These are phyloP conservation scores for Arthrobotrys sinensis DNA, from an alignment of 2,329 filamentous ascomycete genomes.

Conservation along the genomic window DNA sequence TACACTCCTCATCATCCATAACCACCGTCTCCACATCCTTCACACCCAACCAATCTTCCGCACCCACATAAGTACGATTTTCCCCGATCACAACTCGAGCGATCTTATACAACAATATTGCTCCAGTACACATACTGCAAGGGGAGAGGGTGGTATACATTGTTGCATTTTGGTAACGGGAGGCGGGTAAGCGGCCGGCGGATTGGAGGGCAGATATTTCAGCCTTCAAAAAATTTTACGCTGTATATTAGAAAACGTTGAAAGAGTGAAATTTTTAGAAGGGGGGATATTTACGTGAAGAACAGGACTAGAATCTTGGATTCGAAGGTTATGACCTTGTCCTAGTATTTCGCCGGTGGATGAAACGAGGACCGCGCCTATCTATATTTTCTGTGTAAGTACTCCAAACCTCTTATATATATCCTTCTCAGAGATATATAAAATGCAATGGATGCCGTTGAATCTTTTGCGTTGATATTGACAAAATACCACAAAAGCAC, in stretches of 20 bases:
- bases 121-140: constrained; percentile 86
- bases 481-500: constrained; percentile 21
- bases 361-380: constrained; percentile 75
- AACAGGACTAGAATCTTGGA: constrained; percentile 80
- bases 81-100: constrained; percentile 82
- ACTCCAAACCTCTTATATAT: no score
- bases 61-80: constrained; percentile 81
- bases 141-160: constrained; percentile 87
- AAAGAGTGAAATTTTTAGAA: not conserved
- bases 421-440: no score
- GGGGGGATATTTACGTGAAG: constrained; percentile 74
- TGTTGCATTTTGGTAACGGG: constrained; percentile 79
- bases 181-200: constrained; percentile 79
- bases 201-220: constrained; percentile 83
- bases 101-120: constrained; percentile 82
- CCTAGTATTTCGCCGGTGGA: constrained; percentile 80
- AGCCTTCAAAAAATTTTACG: constrained; percentile 70
- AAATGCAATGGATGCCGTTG: no score
- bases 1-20: constrained; percentile 76
- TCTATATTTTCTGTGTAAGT: constrained; percentile 65
- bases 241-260: not conserved
- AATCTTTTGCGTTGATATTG: not conserved
- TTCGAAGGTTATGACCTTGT: constrained; percentile 81
- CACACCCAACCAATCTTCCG: constrained; percentile 78
- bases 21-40: constrained; percentile 82